These are phyloP conservation scores for Colletotrichum incanum DNA, from an alignment of 2,329 filamentous ascomycete genomes.

Conservation along the genomic window DNA sequence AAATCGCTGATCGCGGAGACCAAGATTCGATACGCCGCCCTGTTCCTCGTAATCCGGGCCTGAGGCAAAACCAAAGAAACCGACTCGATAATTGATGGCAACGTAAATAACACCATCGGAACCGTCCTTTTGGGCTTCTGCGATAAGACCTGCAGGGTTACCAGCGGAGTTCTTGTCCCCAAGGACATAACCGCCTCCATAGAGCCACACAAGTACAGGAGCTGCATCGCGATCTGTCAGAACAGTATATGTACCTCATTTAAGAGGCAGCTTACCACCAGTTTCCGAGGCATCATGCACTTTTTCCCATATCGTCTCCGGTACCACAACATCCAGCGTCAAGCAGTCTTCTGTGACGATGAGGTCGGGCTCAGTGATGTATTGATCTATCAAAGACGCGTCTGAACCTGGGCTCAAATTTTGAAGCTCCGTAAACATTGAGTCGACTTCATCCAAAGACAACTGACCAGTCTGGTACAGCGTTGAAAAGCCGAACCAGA, in stretches of 20 bases:
- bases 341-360: slow-evolving; percentile 55
- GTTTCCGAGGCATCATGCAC: slow-evolving; percentile 41
- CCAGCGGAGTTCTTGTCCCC: slow-evolving; percentile 58
- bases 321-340: slow-evolving; percentile 58
- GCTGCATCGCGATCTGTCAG: not conserved
- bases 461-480: not conserved
- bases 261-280: not conserved
- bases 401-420: not conserved
- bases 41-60: slow-evolving; percentile 53
- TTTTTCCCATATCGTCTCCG: slow-evolving; percentile 51
- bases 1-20: slow-evolving; percentile 57
- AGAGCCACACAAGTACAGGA: slow-evolving; percentile 53
- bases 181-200: slow-evolving; percentile 54
- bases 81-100: slow-evolving; percentile 60
- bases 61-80: slow-evolving; percentile 61
- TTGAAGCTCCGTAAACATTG: not conserved
- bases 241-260: not conserved
- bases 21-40: slow-evolving; percentile 56
- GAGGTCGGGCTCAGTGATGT: not conserved
- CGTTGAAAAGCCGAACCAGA: not conserved
- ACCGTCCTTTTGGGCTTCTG: slow-evolving; percentile 45
- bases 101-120: slow-evolving; percentile 58
- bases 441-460: not conserved
- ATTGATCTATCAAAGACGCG: not conserved
- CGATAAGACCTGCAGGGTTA: slow-evolving; percentile 13